Base-by-base conservation (phyloP, 805 yeast species). In the Saccharomycopsis selenospora region DNA sequence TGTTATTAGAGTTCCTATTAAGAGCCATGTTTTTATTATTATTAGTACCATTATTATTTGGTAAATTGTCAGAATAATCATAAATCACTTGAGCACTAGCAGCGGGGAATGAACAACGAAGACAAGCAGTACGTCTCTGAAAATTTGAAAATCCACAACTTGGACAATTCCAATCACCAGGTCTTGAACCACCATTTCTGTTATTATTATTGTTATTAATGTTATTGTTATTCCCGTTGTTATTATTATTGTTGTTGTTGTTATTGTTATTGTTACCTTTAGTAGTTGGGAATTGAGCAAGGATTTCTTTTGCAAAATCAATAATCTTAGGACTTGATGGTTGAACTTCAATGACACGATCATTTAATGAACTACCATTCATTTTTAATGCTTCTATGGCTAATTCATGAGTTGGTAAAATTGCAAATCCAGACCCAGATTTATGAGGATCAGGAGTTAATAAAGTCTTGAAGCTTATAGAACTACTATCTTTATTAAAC, bases 161-260 rank as follows among this genome's bases (percentile, higher is more conserved):
- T 23, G 96, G 95, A 65, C 97, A 90, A n/a, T 85, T 86, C 97
- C 97, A 90, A 63, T 90, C 97, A 18, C 97, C 97, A 0, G 97
- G 97, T 60, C 97, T 73, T n/a, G 46, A 25, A 33, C 38, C 38
- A 14, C 18, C 5, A 20, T 96, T 95, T 58, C 93, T 74, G 65
- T 90, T 89, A 53, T 77, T 77, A 22, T 28, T 45, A 23, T 30
- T 43, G 20, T 26, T 30, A 22, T 43, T 43, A 29, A 17, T 29
- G n/a, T 3, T 13, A 14, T 17, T 20, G 11, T 17, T 28, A 17
- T 43, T 43, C n/a, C n/a, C n/a, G 28, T 43, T 30, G n/a, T 43
- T 33, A 33, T 17, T 22, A 14, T 29, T 29, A 10, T 18, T 22
- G 13, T 11, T 20, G 10, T 25, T 13, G 2, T 23, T 27, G 17